Conservation (phyloP, 371 early-diverging fungal genomes). For the Sporodiniella umbellata region DNA sequence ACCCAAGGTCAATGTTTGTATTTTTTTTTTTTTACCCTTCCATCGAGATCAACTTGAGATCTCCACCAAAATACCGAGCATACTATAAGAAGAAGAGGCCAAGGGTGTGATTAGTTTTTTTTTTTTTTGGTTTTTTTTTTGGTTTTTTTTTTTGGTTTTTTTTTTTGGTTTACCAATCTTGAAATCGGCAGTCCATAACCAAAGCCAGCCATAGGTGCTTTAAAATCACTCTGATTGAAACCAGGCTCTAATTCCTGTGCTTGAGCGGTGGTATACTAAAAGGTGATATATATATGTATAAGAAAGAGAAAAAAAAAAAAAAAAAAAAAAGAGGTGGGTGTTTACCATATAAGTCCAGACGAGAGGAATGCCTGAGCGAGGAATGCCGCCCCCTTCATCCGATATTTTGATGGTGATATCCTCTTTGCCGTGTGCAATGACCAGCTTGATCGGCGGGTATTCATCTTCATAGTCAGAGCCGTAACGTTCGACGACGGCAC, state of each 20-base stretch:
- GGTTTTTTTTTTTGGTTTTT: too few relatives aligned
- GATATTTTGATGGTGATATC: conserved; percentile 96
- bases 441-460: conserved; percentile 89
- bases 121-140: too few relatives aligned
- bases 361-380: conserved; percentile 83
- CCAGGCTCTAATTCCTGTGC: conserved; percentile 83
- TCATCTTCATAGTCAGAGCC: conserved; percentile 83
- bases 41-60: conserved; percentile 90
- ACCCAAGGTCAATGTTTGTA: too few relatives aligned
- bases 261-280: conserved; percentile 91
- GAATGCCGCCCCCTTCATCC: conserved; percentile 97
- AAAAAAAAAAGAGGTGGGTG: too few relatives aligned
- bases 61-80: conserved; percentile 95
- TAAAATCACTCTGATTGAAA: conserved; percentile 82
- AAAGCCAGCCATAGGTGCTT: conserved; percentile 97
- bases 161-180: conserved; percentile 54
- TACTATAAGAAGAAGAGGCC: conserved; percentile 49
- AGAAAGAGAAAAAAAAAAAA: too few relatives aligned
- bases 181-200: conserved; percentile 96
- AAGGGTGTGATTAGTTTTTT: too few relatives aligned
- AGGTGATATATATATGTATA: too few relatives aligned
- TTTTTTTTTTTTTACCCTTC: conserved; percentile 93
- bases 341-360: conserved; percentile 97
- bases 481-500: conserved; percentile 93
- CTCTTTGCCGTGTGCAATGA: conserved; percentile 94